These are phyloP conservation scores for Barnettozyma sp. DNA, from an alignment of 805 yeast species.

Conservation along the genomic window DNA sequence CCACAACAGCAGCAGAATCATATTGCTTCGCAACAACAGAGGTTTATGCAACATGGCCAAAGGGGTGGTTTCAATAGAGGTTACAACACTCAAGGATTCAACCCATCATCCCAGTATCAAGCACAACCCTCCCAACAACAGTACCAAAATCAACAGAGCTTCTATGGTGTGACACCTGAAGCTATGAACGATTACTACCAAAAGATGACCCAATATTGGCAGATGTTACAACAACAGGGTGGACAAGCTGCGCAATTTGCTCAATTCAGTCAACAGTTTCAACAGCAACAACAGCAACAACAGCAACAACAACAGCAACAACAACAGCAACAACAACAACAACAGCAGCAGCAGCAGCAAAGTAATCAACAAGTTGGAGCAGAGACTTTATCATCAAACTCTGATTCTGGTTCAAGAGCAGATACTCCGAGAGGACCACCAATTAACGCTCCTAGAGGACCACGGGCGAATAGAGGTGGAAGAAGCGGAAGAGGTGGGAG, in stretches of 20 bases:
- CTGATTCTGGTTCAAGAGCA: not conserved
- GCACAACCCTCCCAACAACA: too few species aligned
- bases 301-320: slow-evolving; percentile 11
- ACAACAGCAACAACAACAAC: not conserved
- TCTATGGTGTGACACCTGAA: slow-evolving; percentile 34
- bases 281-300: slow-evolving; percentile 10
- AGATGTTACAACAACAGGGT: slow-evolving; percentile 40
- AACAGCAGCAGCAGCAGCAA: slow-evolving; percentile 1
- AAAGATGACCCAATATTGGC: slow-evolving; percentile 58
- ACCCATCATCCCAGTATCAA: slow-evolving; percentile 1
- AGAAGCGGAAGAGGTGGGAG: slow-evolving; percentile 15
- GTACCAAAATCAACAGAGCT: slow-evolving; percentile 12
- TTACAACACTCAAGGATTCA: not conserved
- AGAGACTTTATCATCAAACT: too few species aligned
- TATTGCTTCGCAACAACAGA: slow-evolving; percentile 26
- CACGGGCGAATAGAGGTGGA: slow-evolving; percentile 32
- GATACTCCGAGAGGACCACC: slow-evolving; percentile 20
- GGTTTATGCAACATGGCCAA: slow-evolving; percentile 18
- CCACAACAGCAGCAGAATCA: slow-evolving; percentile 44
- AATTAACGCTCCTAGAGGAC: slow-evolving; percentile 45
- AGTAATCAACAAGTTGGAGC: too few species aligned
- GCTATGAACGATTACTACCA: slow-evolving; percentile 60
- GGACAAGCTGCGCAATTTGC: slow-evolving; percentile 26
- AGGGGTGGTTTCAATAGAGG: slow-evolving; percentile 2
- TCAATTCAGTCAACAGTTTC: slow-evolving; percentile 27